Conservation (phyloP, 2,329 filamentous ascomycete genomes). For the Phyllosticta citrichinensis region DNA sequence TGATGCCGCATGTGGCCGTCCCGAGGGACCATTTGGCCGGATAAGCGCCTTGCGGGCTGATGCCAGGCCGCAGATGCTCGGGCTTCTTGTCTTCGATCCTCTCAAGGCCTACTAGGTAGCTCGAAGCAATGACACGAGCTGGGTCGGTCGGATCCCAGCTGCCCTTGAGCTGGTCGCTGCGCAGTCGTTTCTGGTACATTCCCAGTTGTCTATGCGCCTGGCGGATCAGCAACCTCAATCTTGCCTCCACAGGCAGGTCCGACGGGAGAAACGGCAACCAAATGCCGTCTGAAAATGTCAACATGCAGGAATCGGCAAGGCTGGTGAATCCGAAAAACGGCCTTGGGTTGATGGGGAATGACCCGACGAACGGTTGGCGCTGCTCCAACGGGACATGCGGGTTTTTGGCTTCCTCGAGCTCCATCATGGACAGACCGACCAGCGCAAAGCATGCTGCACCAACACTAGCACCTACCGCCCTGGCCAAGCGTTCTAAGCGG, state of each 20-base stretch:
- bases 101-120: constrained; percentile 34
- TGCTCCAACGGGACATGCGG: constrained; percentile 19
- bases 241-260: constrained; percentile 23
- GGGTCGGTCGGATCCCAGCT: constrained; percentile 28
- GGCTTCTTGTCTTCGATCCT: constrained; percentile 28
- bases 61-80: constrained; percentile 14
- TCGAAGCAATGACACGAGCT: constrained; percentile 32
- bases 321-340: constrained; percentile 30
- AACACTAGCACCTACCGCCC: constrained; percentile 23
- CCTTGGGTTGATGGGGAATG: constrained; percentile 39
- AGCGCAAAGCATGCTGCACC: constrained; percentile 39
- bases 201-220: constrained; percentile 34
- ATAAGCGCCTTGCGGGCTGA: constrained; percentile 26
- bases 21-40: constrained; percentile 18
- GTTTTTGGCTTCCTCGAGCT: constrained; percentile 27
- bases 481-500: constrained; percentile 2
- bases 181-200: constrained; percentile 33
- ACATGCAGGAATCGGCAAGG: constrained; percentile 36
- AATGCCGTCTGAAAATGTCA: constrained; percentile 39
- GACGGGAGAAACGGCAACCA: constrained; percentile 33
- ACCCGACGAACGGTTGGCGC: constrained; percentile 33
- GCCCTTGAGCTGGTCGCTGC: constrained; percentile 15
- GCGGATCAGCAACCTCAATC: constrained; percentile 30
- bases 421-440: constrained; percentile 37
- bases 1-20: constrained; percentile 37